These are phyloP conservation scores for Alternaria triticimaculans DNA, from an alignment of 2,329 filamentous ascomycete genomes.

Conservation along the genomic window DNA sequence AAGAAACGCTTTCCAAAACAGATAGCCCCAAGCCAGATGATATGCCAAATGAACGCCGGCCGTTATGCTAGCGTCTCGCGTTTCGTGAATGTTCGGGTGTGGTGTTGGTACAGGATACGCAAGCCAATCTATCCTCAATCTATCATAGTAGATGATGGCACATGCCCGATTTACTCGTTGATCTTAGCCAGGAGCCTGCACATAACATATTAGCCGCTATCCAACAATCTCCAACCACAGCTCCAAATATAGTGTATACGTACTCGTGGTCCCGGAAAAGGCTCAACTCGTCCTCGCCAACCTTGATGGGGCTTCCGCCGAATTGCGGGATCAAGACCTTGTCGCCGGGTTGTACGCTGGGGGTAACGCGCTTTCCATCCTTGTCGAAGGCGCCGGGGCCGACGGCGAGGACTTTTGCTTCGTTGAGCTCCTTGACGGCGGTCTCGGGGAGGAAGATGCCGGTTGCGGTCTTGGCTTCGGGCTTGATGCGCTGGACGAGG, in stretches of 20 bases:
- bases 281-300: slow-evolving; percentile 94
- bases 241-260: slow-evolving; percentile 52
- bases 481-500: slow-evolving; percentile 96
- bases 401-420: slow-evolving; percentile 94
- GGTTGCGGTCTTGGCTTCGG: slow-evolving; percentile 92
- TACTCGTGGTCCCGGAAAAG: slow-evolving; percentile 99
- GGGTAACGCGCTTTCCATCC: slow-evolving; percentile 85
- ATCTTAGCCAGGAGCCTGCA: slow-evolving; percentile 97
- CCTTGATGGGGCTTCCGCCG: slow-evolving; percentile 93
- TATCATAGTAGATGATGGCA: neutral
- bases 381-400: slow-evolving; percentile 87
- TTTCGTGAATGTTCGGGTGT: slow-evolving; percentile 11
- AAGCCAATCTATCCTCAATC: slow-evolving; percentile 21
- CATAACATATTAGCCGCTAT: slow-evolving; percentile 13
- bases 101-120: slow-evolving; percentile 37
- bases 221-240: neutral
- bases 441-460: slow-evolving; percentile 98
- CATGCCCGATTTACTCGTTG: slow-evolving; percentile 73
- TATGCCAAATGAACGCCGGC: slow-evolving; percentile 40
- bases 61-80: slow-evolving; percentile 37
- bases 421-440: slow-evolving; percentile 96
- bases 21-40: slow-evolving; percentile 24
- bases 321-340: slow-evolving; percentile 95
- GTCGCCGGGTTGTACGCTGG: slow-evolving; percentile 84
- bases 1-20: slow-evolving; percentile 23